Evolutionary conservation across 495 filamentous ascomycete genomes (phyloP).

Genomic region (Diplogelasinospora grovesii): DNA sequence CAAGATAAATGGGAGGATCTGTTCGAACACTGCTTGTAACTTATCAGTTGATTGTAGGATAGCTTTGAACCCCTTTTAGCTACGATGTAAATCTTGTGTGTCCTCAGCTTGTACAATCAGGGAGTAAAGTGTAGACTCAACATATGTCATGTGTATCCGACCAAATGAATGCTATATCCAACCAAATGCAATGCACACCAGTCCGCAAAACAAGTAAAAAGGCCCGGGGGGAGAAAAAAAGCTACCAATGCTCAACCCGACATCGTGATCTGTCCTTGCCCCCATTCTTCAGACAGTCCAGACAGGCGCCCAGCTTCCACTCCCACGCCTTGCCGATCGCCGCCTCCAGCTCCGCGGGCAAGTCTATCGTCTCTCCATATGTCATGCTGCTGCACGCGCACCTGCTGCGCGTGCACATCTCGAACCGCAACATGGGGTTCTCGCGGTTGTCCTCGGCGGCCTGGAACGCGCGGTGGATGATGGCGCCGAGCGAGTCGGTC

Average conservation of each 20-base stretch:
- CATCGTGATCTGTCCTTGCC: not conserved
- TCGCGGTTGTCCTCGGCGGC: not conserved
- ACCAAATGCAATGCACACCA: too few species aligned
- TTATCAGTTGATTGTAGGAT: too few species aligned
- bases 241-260: slow-evolving; percentile 12
- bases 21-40: too few species aligned
- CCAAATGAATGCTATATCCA: too few species aligned
- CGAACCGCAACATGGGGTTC: slow-evolving; percentile 6
- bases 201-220: too few species aligned
- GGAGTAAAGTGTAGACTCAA: too few species aligned
- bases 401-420: slow-evolving; percentile 6
- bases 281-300: slow-evolving; percentile 11
- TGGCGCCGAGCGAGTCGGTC: slow-evolving; percentile 11
- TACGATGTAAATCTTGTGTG: too few species aligned
- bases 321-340: slow-evolving; percentile 1
- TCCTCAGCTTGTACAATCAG: too few species aligned
- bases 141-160: too few species aligned
- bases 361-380: slow-evolving; percentile 3
- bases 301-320: slow-evolving; percentile 14
- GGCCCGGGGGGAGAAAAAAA: too few species aligned
- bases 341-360: not conserved
- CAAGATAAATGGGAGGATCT: too few species aligned
- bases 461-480: slow-evolving; percentile 7
- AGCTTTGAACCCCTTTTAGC: too few species aligned
- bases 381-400: slow-evolving; percentile 5